Evolutionary conservation across 2,329 filamentous ascomycete genomes (phyloP).

Genomic region (Dryadomyces sulphureus): DNA sequence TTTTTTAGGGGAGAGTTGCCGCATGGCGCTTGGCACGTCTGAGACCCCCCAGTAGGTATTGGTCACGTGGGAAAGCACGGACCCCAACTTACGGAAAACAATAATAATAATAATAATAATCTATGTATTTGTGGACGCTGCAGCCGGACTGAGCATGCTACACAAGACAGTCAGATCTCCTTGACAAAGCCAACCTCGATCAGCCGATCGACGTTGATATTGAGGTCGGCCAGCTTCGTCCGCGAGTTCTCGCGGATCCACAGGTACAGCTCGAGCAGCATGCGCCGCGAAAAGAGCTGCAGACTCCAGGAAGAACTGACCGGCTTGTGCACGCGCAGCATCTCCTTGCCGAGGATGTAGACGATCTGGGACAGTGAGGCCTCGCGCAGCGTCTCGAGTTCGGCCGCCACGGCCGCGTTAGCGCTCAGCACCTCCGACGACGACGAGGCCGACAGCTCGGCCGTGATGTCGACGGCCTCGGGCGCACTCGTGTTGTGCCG

Average conservation of each 20-base stretch:
- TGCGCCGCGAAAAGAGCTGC: conserved; percentile 24
- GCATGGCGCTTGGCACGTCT: too few species aligned
- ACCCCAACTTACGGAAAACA: too few species aligned
- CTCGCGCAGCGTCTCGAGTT: conserved; percentile 26
- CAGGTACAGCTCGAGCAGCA: conserved; percentile 40
- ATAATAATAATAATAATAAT: too few species aligned
- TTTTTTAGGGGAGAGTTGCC: too few species aligned
- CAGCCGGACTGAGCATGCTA: too few species aligned
- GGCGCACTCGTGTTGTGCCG: conserved; percentile 5
- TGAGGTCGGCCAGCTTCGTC: conserved; percentile 49
- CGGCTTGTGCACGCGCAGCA: conserved; percentile 32
- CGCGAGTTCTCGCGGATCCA: conserved; percentile 53
- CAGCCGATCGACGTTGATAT: conserved; percentile 42
- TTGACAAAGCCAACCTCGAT: conserved; percentile 58
- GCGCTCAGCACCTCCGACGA: not conserved
- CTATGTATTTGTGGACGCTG: too few species aligned
- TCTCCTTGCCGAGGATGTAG: conserved; percentile 47
- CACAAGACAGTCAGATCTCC: conserved; percentile 44
- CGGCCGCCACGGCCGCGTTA: conserved; percentile 10
- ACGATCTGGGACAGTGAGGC: conserved; percentile 33
- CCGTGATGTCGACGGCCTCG: not conserved
- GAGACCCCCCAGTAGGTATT: too few species aligned
- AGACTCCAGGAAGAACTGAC: not conserved
- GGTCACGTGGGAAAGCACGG: too few species aligned
- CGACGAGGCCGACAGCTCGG: conserved; percentile 1